phyloP scores from a whole-genome alignment of 495 filamentous ascomycete genomes.

The Neurospora sp. region DNA sequence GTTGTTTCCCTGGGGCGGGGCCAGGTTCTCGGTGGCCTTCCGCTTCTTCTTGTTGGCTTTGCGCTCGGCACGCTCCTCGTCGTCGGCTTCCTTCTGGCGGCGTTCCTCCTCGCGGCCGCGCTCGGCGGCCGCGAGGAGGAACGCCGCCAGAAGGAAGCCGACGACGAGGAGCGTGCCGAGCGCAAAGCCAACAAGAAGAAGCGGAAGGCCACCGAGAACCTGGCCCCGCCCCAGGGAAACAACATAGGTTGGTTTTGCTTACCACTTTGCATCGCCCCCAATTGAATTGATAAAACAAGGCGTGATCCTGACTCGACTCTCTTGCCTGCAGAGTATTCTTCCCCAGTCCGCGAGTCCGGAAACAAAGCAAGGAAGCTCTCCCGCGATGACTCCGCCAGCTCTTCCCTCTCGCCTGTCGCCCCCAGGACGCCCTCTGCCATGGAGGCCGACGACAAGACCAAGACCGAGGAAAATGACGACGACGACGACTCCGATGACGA shows the following conservation, averaged over 20 bases:
- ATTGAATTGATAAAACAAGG: not conserved
- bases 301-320: not conserved
- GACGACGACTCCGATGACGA: constrained; percentile 55
- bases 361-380: constrained; percentile 37
- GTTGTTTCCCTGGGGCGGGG: too few species aligned
- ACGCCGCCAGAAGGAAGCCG: constrained; percentile 25
- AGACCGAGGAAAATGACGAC: constrained; percentile 37
- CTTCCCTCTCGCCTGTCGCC: constrained; percentile 51
- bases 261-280: not conserved
- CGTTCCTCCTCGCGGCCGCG: too few species aligned
- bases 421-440: constrained; percentile 39
- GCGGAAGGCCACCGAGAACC: constrained; percentile 39
- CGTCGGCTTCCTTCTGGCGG: too few species aligned
- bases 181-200: constrained; percentile 49
- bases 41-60: too few species aligned
- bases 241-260: too few species aligned
- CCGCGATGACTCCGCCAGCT: constrained; percentile 50
- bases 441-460: constrained; percentile 41
- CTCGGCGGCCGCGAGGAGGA: constrained; percentile 32
- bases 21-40: too few species aligned
- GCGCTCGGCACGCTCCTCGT: too few species aligned
- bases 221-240: constrained; percentile 52
- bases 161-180: constrained; percentile 37
- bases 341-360: constrained; percentile 30
- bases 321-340: constrained; percentile 29